phyloP scores from a whole-genome alignment of 208 protist species.

The Crithidia acanthocephali region DNA sequence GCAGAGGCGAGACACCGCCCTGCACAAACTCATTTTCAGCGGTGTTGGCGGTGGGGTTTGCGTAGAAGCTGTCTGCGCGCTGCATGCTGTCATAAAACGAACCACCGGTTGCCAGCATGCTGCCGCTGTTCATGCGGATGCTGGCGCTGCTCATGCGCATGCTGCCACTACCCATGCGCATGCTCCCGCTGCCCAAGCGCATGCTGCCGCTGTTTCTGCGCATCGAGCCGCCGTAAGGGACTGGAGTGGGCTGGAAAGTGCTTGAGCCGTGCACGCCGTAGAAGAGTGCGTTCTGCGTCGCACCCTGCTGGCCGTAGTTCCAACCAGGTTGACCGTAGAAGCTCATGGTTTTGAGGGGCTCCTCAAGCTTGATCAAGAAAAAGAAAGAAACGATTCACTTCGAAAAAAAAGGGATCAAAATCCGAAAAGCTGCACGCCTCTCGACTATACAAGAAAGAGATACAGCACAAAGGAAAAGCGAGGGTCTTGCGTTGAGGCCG shows the following conservation, averaged over 20 bases:
- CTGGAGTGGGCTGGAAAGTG: not conserved
- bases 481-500: too few species aligned
- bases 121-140: too few species aligned
- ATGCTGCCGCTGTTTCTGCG: not conserved
- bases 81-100: not conserved
- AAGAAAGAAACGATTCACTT: too few species aligned
- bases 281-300: constrained; percentile 14
- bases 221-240: not conserved
- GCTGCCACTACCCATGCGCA: too few species aligned
- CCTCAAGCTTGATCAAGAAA: too few species aligned
- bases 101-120: not conserved
- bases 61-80: constrained; percentile 1
- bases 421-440: too few species aligned
- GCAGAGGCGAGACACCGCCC: not conserved
- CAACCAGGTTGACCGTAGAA: constrained; percentile 7
- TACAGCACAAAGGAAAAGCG: too few species aligned
- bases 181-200: too few species aligned
- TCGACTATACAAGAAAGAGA: too few species aligned
- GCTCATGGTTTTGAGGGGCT: constrained; percentile 20
- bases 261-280: constrained; percentile 5
- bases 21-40: not conserved
- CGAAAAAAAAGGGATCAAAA: too few species aligned
- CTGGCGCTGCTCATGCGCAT: too few species aligned
- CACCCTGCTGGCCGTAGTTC: constrained; percentile 10
- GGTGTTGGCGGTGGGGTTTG: not conserved